phyloP scores from a whole-genome alignment of 805 yeast genomes.

The Schizosaccharomyces octosporus region DNA sequence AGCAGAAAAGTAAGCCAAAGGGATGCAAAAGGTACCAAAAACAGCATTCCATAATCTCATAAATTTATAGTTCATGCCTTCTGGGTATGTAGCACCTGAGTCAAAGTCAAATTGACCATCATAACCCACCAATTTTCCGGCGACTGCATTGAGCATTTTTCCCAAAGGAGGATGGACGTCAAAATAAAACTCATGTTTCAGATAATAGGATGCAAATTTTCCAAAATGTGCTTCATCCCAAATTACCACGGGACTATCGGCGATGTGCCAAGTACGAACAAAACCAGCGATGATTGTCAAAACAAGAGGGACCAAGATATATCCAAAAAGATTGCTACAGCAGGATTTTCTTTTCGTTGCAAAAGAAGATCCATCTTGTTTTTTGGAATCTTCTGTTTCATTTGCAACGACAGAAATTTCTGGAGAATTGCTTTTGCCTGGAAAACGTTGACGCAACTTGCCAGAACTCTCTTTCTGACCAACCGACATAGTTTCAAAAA shows the following conservation, averaged over 20 bases:
- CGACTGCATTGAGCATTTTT: constrained; percentile 69
- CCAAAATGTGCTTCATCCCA: constrained; percentile 99
- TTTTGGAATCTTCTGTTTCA: not conserved
- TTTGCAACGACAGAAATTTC: not conserved
- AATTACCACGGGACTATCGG: constrained; percentile 43
- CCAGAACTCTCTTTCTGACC: not conserved
- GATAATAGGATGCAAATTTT: constrained; percentile 77
- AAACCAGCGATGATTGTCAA: constrained; percentile 42
- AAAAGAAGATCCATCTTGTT: not conserved
- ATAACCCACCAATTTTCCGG: constrained; percentile 68
- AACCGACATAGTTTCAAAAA: too few species aligned
- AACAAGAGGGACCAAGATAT: constrained; percentile 24
- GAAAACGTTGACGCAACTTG: not conserved
- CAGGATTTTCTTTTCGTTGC: too few species aligned
- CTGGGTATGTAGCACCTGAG: constrained; percentile 57
- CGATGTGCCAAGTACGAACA: constrained; percentile 35
- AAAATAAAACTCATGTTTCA: constrained; percentile 71
- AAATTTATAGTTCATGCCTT: constrained; percentile 46
- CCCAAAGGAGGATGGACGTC: constrained; percentile 97
- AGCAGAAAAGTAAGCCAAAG: constrained; percentile 64
- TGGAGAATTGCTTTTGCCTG: not conserved
- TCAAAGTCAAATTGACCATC: constrained; percentile 78
- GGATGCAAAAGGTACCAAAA: constrained; percentile 64
- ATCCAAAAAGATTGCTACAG: not conserved
- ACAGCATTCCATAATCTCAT: constrained; percentile 78